phyloP scores from a whole-genome alignment of 768 basidiomycete genomes.

The Tricholoma bakamatsutake region DNA sequence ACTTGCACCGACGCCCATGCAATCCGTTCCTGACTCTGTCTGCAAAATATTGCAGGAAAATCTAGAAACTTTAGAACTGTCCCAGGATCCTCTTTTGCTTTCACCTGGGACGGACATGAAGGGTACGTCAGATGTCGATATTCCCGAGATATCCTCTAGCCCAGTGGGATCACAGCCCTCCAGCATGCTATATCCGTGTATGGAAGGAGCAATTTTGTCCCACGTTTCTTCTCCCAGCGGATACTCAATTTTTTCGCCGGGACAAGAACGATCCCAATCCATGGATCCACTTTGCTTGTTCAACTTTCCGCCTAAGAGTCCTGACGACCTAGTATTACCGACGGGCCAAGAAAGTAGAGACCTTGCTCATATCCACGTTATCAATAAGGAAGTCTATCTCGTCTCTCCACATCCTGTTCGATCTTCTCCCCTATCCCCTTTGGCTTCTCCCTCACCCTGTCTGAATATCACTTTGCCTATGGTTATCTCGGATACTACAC shows the following conservation, averaged over 20 bases:
- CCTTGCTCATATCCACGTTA: background rate
- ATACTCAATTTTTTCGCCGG: background rate
- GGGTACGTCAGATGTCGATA: background rate
- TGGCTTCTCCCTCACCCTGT: background rate
- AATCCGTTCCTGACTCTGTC: background rate
- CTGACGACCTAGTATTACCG: background rate
- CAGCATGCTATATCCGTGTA: constrained; percentile 14
- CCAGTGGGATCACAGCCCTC: constrained; percentile 10
- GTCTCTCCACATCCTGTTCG: background rate
- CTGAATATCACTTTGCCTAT: background rate
- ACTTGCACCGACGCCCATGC: background rate
- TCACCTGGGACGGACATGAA: constrained; percentile 1
- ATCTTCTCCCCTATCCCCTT: background rate
- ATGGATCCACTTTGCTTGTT: constrained; percentile 11
- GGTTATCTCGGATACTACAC: background rate
- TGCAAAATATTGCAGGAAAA: background rate
- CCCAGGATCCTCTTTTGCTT: background rate
- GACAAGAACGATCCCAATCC: constrained; percentile 11
- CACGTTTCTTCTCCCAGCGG: constrained; percentile 6
- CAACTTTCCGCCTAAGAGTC: background rate
- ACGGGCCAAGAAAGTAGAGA: background rate
- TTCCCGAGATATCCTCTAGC: background rate
- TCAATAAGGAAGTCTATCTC: background rate
- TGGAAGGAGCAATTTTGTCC: background rate
- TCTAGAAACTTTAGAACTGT: background rate